Percentiles rank a stretch among this genome's conserved stretches.
Conservation (phyloP, 495 filamentous ascomycete species). For the Aspergillus steynii region DNA sequence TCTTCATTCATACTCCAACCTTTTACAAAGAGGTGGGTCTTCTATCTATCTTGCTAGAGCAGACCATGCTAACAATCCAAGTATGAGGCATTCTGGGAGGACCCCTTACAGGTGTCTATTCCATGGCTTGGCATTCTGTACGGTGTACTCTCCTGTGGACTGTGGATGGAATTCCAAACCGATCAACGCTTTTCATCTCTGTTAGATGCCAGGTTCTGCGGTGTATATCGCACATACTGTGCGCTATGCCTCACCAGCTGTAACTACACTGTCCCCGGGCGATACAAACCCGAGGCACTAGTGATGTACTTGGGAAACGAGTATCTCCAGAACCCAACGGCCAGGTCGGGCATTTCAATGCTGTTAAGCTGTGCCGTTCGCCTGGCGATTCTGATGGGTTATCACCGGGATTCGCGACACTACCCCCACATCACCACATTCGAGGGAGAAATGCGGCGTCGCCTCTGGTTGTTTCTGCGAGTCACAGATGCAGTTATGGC, state of each 20-base stretch:
- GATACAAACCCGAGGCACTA: conserved; percentile 3
- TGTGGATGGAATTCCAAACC: conserved; percentile 1
- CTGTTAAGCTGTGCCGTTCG: conserved; percentile 5
- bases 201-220: background rate
- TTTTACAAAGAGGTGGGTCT: background rate
- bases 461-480: background rate
- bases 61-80: background rate
- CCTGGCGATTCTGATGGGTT: conserved; percentile 2
- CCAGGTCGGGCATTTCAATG: conserved; percentile 6
- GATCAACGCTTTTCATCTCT: background rate
- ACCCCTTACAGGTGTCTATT: background rate
- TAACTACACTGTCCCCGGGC: conserved; percentile 3
- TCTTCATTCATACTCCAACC: conserved; percentile 1
- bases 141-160: conserved; percentile 8
- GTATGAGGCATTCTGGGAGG: conserved; percentile 7
- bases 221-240: background rate
- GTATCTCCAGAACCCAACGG: conserved; percentile 5
- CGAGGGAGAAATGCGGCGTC: background rate
- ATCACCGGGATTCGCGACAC: background rate
- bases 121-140: conserved; percentile 11
- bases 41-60: too few relatives aligned
- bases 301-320: conserved; percentile 7
- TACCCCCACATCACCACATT: background rate
- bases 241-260: background rate
- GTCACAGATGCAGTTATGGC: background rate